A percentile compares a stretch with the other conserved stretches of the same genome.
These are phyloP conservation scores for Solanum tarijense DNA, from an alignment of 257 asterid species.

Conservation along the genomic window DNA sequence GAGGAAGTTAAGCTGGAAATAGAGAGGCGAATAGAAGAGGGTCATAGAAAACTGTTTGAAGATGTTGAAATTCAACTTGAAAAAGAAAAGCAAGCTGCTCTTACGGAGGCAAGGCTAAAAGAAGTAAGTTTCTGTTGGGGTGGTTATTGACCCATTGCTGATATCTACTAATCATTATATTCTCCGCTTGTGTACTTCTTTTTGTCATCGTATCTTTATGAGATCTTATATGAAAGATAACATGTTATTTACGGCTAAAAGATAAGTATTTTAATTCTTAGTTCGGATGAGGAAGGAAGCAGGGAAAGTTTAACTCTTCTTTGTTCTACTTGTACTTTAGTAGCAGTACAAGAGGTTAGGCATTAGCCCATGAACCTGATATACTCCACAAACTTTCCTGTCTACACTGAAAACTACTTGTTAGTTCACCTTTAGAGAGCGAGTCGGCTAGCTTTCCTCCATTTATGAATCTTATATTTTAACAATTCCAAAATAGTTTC, in stretches of 20 bases:
- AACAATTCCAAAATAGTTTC: not conserved
- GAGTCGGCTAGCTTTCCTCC: not conserved
- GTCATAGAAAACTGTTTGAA: conserved; percentile 50
- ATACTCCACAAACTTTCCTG: not conserved
- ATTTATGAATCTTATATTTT: not conserved
- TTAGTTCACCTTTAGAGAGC: not conserved
- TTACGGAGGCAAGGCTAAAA: conserved; percentile 73
- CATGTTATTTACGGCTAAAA: not conserved
- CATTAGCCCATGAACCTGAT: not conserved
- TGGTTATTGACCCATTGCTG: not conserved
- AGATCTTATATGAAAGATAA: not conserved
- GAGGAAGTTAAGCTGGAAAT: conserved; percentile 64
- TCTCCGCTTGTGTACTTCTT: not conserved
- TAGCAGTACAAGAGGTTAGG: not conserved
- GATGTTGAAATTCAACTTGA: conserved; percentile 69
- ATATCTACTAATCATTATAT: not conserved
- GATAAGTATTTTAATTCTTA: not conserved
- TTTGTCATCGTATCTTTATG: not conserved
- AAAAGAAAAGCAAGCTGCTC: conserved; percentile 78
- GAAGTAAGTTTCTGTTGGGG: conserved; percentile 44
- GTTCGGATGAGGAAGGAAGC: not conserved
- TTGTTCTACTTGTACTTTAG: not conserved
- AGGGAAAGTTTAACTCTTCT: not conserved
- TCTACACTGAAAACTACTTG: not conserved
- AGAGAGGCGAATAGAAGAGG: conserved; percentile 57